Base-by-base conservation (phyloP, 2,329 filamentous ascomycete species). In the Passalora sequoiae region DNA sequence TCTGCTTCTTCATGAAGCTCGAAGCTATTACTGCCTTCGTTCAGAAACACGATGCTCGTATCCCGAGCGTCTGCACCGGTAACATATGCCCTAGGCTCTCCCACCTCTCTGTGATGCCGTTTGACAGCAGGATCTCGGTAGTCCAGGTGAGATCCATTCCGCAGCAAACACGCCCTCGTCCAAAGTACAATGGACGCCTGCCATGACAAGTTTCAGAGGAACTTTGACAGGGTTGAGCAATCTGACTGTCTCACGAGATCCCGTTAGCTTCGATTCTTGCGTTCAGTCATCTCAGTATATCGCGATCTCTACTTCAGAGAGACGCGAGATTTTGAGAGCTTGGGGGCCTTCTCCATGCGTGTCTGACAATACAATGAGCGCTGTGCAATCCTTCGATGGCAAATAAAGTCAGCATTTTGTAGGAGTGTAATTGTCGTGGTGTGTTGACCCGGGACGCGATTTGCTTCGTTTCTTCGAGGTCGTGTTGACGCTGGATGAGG, bases 271-370 rank as follows among this genome's bases (percentile, higher is more conserved):
- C 4, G 77, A 76, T 25, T 69, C 62, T 58, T 69, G 71, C 7
- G 77, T 81, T 28, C 81, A 62, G 60, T 81, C 78, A 39, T 77
- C 78, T 45, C 74, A 74, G 56, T 81, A 77, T 4, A 81, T 65
- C 12, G 78, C 66, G 16, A 81, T 66, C 55, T 80, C 71, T 25
- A 71, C 69, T 74, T 75, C 6, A 79, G 64, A 19, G 9, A 19
- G 30, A 9, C 4, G 3, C 4, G 15, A 7, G 30, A 33, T 33
- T 16, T 33, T 16, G 3, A 33, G 30, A 10, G 10, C 6, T 33
- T 33, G 16, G 17, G 13, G 15, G 8, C 6, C 15, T 33, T 15
- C 48, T 27, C 56, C 57, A 31, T 72, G 69, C 0, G 69, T 72
- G 47, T 72, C 69, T 4, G 69, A 71, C 21, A 72, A 59, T 38